A percentile compares a stretch with the other conserved stretches of the same genome.
These are phyloP conservation scores for Colletotrichum caudatum DNA, from an alignment of 2,329 filamentous ascomycete genomes.

Conservation along the genomic window DNA sequence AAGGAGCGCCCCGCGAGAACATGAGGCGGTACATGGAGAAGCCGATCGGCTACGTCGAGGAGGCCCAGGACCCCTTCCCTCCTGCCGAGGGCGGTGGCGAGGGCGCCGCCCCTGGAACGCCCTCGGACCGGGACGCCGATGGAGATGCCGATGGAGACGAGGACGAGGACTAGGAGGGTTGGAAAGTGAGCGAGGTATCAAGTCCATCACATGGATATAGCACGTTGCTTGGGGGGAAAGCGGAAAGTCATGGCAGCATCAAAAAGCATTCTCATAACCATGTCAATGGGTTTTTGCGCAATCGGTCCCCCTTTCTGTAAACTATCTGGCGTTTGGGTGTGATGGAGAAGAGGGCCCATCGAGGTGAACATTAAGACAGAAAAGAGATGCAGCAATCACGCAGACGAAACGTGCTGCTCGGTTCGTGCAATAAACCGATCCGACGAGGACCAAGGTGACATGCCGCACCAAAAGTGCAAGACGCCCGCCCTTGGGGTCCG, in stretches of 20 bases:
- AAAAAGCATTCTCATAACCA: neutral
- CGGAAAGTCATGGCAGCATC: neutral
- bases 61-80: slow-evolving; percentile 48
- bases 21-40: slow-evolving; percentile 66
- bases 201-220: neutral
- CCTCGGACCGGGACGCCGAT: slow-evolving; percentile 52
- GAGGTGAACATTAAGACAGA: neutral
- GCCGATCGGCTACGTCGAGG: slow-evolving; percentile 62
- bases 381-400: neutral
- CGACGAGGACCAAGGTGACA: neutral
- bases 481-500: neutral
- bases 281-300: slow-evolving; percentile 6
- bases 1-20: slow-evolving; percentile 63
- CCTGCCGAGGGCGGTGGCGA: slow-evolving; percentile 26
- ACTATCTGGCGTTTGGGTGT: slow-evolving; percentile 1
- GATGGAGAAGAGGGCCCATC: neutral
- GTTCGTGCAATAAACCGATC: neutral
- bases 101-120: slow-evolving; percentile 24
- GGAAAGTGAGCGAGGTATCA: neutral
- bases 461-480: neutral
- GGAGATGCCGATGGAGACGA: slow-evolving; percentile 59
- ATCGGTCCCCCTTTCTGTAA: neutral
- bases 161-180: slow-evolving; percentile 46
- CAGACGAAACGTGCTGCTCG: neutral
- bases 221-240: neutral